Evolutionary conservation across 139 green algal species (phyloP), one percentile per base, ranked within the genome.

Genomic region (Chlorella sp.): DNA sequence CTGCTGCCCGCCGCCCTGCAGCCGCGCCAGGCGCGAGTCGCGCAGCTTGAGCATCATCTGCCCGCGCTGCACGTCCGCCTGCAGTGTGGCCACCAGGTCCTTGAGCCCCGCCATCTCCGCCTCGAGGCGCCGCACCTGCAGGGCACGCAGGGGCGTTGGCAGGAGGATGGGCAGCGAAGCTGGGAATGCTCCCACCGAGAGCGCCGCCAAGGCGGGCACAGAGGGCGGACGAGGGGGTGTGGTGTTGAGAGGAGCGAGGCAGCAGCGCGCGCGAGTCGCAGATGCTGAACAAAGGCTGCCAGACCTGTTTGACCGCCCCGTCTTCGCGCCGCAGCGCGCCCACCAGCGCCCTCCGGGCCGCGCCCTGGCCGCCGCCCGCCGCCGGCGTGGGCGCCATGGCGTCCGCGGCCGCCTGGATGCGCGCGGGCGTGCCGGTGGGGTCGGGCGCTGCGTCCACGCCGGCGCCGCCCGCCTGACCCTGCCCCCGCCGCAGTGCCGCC

Each of bases 11-110:
- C 43, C 55, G 38, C 48, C 70, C 69, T 88, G 71, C 43, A 89
- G 60, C 31, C 80, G 81, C 2, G 73, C 66, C 56, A 89, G 73
- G n/a, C 75, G 61, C 53, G 67, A 74, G 61, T 86, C 85, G 59
- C 79, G 83, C 53, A 90, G 81, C 59, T 77, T 73, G 41, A 86
- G 79, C 40, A 90, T 81, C 83, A 90, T 87, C 36, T 77, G 62
- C 21, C 38, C 51, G 35, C 84, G 77, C 80, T 90, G 83, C 73
- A 84, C 45, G 42, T 89, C 85, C 58, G 64, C n/a, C n/a, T n/a
- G n/a, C n/a, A n/a, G n/a, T n/a, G 71, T 61, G 42, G 60, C 51
- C 33, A 87, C 69, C 63, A 93, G 71, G 48, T 77, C 65, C 0
- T 48, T 78, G 79, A 90, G 59, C 31, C 69, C 76, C 36, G 73